Evolutionary conservation across 345 rosid species (phyloP).

Genomic region (Gossypium anomalum): DNA sequence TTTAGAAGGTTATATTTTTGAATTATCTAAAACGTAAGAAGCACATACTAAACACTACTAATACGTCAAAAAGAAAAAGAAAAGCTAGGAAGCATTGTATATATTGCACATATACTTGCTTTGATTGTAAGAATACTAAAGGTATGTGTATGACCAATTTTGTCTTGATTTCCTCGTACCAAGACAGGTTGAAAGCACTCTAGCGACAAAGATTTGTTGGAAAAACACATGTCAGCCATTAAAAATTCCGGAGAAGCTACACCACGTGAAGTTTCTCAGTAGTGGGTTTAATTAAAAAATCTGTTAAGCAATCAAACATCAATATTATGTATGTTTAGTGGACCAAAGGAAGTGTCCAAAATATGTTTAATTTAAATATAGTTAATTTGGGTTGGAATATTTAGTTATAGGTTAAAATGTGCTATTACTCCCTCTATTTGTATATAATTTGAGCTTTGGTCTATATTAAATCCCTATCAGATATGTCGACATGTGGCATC

Average conservation of each 20-base stretch:
- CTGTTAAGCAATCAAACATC: not conserved
- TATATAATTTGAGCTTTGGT: no score
- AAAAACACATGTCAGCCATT: not conserved
- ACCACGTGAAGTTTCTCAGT: not conserved
- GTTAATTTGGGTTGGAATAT: no score
- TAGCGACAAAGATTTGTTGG: not conserved
- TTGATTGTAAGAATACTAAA: not conserved
- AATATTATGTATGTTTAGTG: not conserved
- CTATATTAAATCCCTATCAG: no score
- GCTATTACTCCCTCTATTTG: no score
- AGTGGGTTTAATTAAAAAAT: not conserved
- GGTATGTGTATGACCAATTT: not conserved
- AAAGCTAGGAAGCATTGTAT: no score
- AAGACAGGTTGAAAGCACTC: slow-evolving; percentile 5
- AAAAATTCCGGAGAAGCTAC: not conserved
- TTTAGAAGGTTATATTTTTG: no score
- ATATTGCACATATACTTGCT: not conserved
- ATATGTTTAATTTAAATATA: not conserved
- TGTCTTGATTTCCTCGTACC: not conserved
- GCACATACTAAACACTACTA: no score
- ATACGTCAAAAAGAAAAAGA: no score
- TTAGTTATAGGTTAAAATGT: no score
- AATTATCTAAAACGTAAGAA: no score
- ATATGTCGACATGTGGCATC: no score
- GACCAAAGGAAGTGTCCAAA: not conserved